Percentiles rank a stretch among this genome's conserved stretches.
phyloP scores from a whole-genome alignment of 768 basidiomycete genomes.

The Tephrocybe sp. region DNA sequence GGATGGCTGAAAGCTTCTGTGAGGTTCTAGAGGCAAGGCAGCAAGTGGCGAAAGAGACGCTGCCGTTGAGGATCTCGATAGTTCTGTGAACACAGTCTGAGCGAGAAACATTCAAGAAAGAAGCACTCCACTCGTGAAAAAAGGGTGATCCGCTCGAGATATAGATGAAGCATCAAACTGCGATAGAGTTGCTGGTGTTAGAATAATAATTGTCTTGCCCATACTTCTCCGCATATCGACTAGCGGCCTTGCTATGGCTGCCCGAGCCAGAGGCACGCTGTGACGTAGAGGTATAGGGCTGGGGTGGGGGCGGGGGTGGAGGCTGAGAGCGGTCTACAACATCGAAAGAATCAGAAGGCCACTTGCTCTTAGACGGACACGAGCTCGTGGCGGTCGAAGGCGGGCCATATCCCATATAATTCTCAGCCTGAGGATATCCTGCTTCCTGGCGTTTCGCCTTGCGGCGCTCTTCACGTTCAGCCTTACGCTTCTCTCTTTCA shows the following conservation, averaged over 20 bases:
- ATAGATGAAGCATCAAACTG: neutral
- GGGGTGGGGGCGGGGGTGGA: too few species aligned
- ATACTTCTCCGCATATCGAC: slow-evolving; percentile 1
- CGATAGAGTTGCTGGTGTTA: neutral
- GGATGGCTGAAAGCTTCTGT: neutral
- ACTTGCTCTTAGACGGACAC: slow-evolving; percentile 4
- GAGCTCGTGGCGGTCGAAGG: neutral
- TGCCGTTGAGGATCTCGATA: slow-evolving; percentile 3
- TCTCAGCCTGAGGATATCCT: neutral
- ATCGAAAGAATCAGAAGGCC: neutral
- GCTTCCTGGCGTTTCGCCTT: neutral
- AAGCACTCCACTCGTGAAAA: neutral
- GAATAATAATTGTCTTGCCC: neutral
- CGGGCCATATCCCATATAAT: neutral
- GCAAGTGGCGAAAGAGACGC: neutral
- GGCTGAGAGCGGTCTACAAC: neutral
- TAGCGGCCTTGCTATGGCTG: slow-evolving; percentile 1
- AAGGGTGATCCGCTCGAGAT: neutral
- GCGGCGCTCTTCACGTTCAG: slow-evolving; percentile 6
- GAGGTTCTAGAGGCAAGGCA: neutral
- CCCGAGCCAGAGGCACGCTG: slow-evolving; percentile 8
- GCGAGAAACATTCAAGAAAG: slow-evolving; percentile 8
- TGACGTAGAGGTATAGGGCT: slow-evolving; percentile 11
- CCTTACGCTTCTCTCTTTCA: slow-evolving; percentile 14
- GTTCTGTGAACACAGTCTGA: slow-evolving; percentile 4